A percentile compares a stretch with the other conserved stretches of the same genome.
These are phyloP conservation scores for Nectriaceae sp. DNA, from an alignment of 2,329 filamentous ascomycete species.

Conservation along the genomic window DNA sequence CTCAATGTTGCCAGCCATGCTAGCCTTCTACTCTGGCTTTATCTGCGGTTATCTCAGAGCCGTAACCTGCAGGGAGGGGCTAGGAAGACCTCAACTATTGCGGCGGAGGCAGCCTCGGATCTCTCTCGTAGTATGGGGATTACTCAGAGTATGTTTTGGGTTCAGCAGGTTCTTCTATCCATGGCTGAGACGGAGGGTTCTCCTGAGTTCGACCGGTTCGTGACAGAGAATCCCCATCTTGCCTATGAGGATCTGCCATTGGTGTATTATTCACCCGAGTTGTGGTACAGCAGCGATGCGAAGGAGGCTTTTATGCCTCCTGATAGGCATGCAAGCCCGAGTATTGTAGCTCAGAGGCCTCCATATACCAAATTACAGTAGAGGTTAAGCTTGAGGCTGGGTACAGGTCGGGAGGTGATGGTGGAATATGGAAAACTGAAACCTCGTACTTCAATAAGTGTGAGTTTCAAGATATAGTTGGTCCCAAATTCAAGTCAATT, in stretches of 20 bases:
- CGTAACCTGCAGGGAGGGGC: not conserved
- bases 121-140: constrained; percentile 14
- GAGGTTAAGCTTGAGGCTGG: no score
- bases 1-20: constrained; percentile 22
- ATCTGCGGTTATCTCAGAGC: constrained; percentile 1
- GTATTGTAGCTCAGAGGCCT: constrained; percentile 14
- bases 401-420: no score
- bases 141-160: constrained; percentile 32
- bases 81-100: constrained; percentile 5
- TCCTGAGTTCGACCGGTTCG: constrained; percentile 22
- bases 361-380: no score
- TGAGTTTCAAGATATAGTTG: not conserved
- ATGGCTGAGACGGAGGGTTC: constrained; percentile 1
- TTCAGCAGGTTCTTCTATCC: constrained; percentile 23
- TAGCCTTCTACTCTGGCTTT: constrained; percentile 14
- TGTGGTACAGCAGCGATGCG: constrained; percentile 30
- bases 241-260: constrained; percentile 29
- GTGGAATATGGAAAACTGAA: no score
- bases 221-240: constrained; percentile 17
- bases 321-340: constrained; percentile 22
- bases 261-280: constrained; percentile 29
- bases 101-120: constrained; percentile 17
- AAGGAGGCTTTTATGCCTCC: constrained; percentile 22
- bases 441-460: not conserved
- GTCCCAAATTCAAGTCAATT: not conserved